Evolutionary conservation across 768 basidiomycete genomes (phyloP).

Genomic region (Mycena crocata): DNA sequence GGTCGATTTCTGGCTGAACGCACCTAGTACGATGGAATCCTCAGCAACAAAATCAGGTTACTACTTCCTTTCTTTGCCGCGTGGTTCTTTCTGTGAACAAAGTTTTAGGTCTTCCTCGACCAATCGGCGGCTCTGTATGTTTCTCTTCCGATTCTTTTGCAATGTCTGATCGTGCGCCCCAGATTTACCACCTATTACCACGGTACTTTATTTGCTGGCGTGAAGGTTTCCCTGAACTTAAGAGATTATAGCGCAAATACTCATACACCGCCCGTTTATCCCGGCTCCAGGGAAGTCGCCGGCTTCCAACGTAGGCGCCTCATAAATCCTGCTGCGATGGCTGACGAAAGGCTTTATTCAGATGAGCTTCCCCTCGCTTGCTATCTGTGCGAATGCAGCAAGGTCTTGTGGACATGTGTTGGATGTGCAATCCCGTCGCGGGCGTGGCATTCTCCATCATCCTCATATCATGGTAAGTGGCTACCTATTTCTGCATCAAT

Average conservation of each 20-base stretch:
- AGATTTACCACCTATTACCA: conserved; percentile 13
- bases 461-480: not conserved
- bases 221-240: not conserved
- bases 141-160: not conserved
- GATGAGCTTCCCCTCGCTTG: conserved; percentile 53
- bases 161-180: no score
- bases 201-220: not conserved
- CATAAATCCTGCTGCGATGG: no score
- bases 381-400: conserved; percentile 59
- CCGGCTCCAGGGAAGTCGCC: not conserved
- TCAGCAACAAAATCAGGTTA: not conserved
- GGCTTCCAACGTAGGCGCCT: not conserved
- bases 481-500: not conserved
- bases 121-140: conserved; percentile 21
- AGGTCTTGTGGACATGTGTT: conserved; percentile 60
- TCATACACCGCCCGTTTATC: conserved; percentile 19
- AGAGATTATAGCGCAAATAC: conserved; percentile 9
- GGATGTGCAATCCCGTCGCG: conserved; percentile 49
- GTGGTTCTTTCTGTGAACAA: no score
- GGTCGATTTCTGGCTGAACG: not conserved
- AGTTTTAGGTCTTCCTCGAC: conserved; percentile 24
- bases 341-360: no score
- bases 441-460: conserved; percentile 23
- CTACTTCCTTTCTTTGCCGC: not conserved
- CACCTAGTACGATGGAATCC: not conserved